Conservation (phyloP, 2,329 filamentous ascomycete genomes). For the Alternaria sp. region DNA sequence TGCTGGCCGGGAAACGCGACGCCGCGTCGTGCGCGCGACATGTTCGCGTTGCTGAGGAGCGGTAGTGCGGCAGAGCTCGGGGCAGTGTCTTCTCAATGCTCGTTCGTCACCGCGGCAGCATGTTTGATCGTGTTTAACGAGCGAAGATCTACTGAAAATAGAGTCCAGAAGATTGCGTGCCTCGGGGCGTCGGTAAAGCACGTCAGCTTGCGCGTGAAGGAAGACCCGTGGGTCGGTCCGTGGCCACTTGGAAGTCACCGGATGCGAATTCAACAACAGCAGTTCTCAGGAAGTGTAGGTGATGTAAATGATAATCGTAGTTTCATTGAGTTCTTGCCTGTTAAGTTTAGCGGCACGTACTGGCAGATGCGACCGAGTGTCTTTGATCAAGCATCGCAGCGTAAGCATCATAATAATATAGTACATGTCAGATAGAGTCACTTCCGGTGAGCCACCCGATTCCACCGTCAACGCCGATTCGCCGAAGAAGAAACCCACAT, state of each 20-base stretch:
- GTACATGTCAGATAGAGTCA: slow-evolving; percentile 37
- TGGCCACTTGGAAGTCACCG: neutral
- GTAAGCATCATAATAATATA: slow-evolving; percentile 37
- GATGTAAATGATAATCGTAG: slow-evolving; percentile 7
- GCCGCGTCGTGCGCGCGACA: slow-evolving; percentile 1
- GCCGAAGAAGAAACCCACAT: slow-evolving; percentile 34
- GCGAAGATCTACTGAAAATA: neutral
- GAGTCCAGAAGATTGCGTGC: neutral
- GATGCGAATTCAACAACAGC: neutral
- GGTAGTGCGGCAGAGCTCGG: slow-evolving; percentile 5
- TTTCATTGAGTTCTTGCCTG: slow-evolving; percentile 36
- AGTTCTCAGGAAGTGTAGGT: neutral
- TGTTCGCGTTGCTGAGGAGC: slow-evolving; percentile 14
- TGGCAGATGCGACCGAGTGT: slow-evolving; percentile 39
- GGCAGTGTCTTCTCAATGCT: neutral
- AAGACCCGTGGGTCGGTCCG: neutral
- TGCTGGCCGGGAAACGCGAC: neutral
- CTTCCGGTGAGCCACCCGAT: slow-evolving; percentile 36
- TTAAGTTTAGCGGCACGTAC: slow-evolving; percentile 30
- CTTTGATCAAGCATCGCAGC: slow-evolving; percentile 46
- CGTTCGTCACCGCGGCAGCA: neutral
- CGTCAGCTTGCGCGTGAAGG: neutral
- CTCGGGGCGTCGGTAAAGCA: neutral
- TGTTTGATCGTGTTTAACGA: neutral
- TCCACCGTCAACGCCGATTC: slow-evolving; percentile 43